Percentiles rank a stretch among this genome's conserved stretches.
These are phyloP conservation scores for Zymoseptoria brevis DNA, from an alignment of 2,329 filamentous ascomycete species.

Conservation along the genomic window DNA sequence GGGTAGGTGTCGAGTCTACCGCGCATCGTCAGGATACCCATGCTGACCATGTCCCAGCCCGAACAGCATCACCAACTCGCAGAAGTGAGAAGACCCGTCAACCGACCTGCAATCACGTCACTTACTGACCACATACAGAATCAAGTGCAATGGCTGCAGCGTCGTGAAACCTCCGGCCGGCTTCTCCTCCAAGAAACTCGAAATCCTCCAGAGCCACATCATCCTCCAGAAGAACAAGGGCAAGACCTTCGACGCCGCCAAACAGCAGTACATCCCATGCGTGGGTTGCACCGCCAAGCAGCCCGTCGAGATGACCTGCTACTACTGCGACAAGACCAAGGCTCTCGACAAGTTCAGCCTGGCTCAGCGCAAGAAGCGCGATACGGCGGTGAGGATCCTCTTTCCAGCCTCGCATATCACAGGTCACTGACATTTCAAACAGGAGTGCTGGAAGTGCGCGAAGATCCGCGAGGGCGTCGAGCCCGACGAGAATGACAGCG, in stretches of 20 bases:
- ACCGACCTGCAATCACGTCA: background rate
- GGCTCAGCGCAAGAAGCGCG: constrained; percentile 17
- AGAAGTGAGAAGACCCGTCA: background rate
- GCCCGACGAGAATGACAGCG: constrained; percentile 10
- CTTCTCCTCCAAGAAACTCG: constrained; percentile 1
- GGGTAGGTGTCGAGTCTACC: background rate
- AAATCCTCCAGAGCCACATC: background rate
- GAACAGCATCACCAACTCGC: background rate
- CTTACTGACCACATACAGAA: constrained; percentile 3
- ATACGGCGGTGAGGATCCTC: constrained; percentile 16
- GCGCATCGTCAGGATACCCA: background rate
- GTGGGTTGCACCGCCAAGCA: constrained; percentile 15
- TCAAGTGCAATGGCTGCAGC: constrained; percentile 14
- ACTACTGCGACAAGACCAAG: constrained; percentile 18
- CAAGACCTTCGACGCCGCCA: constrained; percentile 7
- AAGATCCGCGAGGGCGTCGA: constrained; percentile 12
- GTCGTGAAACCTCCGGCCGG: constrained; percentile 2
- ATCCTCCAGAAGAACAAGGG: background rate
- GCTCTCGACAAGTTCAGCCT: constrained; percentile 19
- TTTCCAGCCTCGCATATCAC: background rate
- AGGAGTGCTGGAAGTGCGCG: constrained; percentile 20
- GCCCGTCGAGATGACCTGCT: constrained; percentile 20
- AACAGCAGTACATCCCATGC: constrained; percentile 13
- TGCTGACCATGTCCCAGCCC: background rate
- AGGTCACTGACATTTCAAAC: background rate